Evolutionary conservation across 148 eudicot genomes (phyloP).

Genomic region (Cornus florida): DNA sequence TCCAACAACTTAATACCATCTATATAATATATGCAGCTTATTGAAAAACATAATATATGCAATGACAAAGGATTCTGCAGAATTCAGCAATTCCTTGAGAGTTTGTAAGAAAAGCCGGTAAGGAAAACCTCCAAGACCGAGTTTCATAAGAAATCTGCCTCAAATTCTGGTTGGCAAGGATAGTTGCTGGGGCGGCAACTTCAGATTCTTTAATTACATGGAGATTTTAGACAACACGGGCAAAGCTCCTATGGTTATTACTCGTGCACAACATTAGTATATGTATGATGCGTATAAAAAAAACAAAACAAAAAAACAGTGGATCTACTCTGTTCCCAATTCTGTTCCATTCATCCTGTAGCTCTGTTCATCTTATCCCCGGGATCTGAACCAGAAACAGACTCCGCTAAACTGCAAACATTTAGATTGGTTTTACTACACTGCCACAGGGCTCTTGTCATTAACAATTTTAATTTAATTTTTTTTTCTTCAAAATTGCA

Average conservation of each 20-base stretch:
- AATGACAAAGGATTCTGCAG: no score
- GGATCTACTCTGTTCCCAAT: no score
- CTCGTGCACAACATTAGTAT: background rate
- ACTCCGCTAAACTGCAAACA: constrained; percentile 27
- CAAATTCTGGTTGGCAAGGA: background rate
- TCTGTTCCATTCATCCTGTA: constrained; percentile 12
- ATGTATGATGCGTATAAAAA: no score
- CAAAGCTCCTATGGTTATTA: background rate
- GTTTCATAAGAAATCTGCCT: background rate
- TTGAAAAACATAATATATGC: no score
- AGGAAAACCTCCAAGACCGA: no score
- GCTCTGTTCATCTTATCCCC: constrained; percentile 15
- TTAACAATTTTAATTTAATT: no score
- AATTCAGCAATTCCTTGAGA: no score
- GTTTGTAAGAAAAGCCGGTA: no score
- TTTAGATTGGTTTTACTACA: background rate
- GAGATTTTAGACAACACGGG: background rate
- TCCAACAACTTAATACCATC: no score
- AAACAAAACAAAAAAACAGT: no score
- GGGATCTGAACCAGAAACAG: constrained; percentile 10
- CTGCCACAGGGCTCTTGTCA: background rate
- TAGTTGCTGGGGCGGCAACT: background rate
- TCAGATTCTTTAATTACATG: background rate
- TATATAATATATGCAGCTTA: no score
- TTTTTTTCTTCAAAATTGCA: background rate